Conservation (phyloP, 1,284 basidiomycete genomes). For the Vanrija sp. region DNA sequence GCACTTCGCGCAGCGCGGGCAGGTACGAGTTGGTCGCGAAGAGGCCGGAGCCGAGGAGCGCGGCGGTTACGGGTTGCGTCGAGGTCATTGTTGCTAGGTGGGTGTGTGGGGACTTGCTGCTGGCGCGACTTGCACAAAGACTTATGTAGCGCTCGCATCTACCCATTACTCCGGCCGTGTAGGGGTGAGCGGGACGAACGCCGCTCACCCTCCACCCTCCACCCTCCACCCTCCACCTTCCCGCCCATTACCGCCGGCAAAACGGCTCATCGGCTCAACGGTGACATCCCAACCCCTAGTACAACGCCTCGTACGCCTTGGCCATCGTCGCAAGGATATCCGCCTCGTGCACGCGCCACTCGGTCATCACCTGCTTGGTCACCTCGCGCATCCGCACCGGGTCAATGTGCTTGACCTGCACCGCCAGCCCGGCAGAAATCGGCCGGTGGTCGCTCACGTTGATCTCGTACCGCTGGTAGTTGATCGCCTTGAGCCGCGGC, state of each 20-base stretch:
- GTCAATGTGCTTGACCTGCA: conserved; percentile 69
- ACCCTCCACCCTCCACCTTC: too few relatives aligned
- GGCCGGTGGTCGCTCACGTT: conserved; percentile 84
- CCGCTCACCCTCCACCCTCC: too few relatives aligned
- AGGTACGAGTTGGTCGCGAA: conserved; percentile 58
- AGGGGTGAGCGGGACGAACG: too few relatives aligned
- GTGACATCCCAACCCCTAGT: conserved; percentile 7
- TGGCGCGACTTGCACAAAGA: too few relatives aligned
- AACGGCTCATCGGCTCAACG: neutral
- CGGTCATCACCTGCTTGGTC: conserved; percentile 55
- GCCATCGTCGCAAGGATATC: conserved; percentile 55
- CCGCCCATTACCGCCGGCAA: too few relatives aligned
- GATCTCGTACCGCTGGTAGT: conserved; percentile 73
- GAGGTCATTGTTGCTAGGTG: neutral
- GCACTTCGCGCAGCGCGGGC: conserved; percentile 60
- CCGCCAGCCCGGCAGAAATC: conserved; percentile 69
- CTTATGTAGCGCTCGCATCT: too few relatives aligned
- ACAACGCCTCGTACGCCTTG: conserved; percentile 28
- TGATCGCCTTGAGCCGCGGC: conserved; percentile 59
- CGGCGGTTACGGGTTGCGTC: conserved; percentile 22
- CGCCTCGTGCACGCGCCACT: conserved; percentile 61
- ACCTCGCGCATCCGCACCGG: conserved; percentile 58
- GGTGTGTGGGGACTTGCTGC: neutral
- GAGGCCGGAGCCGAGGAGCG: conserved; percentile 42
- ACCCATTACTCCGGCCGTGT: too few relatives aligned